Base-by-base conservation (phyloP, 257 asterid species). In the Nicotiana knightiana region DNA sequence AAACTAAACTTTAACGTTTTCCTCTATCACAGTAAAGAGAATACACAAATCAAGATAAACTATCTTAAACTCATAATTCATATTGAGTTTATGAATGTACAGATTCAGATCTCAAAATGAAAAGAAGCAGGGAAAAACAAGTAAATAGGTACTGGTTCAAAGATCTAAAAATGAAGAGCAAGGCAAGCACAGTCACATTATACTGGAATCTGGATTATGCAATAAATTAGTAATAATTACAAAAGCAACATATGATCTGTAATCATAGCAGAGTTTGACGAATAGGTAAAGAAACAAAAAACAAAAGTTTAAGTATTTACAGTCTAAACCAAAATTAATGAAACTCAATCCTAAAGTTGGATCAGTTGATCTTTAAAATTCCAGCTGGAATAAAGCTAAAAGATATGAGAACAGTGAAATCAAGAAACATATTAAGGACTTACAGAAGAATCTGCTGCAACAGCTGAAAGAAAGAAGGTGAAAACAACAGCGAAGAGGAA, bases 391-490 rank as follows among this genome's bases (percentile, higher is more conserved):
- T 67, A 3, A 53, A 53, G 58, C 0, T 37, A 67, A 32, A 67
- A 33, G 28, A 33, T 3, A 17, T 48, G 61, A 16, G 33, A 48
- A 24, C 8, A 71, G 24, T 33, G 6, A 13, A 32, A 54, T 18
- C 10, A 78, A 58, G 18, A 43, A 21, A 15, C 0, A 26, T 2
- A 61, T 21, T 3, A 17, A 21, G 26, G 58, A 57, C 87, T 86
- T 88, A 89, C 92, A 53, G 91, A 81, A 35, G 91, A 77, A 76
- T 81, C 79, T 37, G 85, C 83, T 24, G 84, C 67, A 48, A 76
- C 62, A 26, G 86, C 32, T 33, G 89, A 63, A 82, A 85, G 46
- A 67, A 86, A 76, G 64, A 84, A 9, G 79, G 83, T 17, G 86
- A 87, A 80, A 85, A 39, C 66, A 82, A 18, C 1, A 82, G 61